Evolutionary conservation across 108 stramenopile species (phyloP).

Genomic region (Bacterosira constricta): DNA sequence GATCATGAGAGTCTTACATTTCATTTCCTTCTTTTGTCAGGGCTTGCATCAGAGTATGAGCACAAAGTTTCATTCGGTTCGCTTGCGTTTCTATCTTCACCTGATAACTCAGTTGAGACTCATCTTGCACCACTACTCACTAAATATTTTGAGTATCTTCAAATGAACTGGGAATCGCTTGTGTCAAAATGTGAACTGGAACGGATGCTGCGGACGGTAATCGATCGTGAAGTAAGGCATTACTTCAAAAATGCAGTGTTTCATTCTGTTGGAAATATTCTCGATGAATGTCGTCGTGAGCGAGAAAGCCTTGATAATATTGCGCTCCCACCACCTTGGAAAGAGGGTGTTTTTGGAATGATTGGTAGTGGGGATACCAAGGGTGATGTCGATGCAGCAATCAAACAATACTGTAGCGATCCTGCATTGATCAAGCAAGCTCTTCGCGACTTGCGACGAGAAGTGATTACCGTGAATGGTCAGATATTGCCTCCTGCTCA

Average conservation of each 20-base stretch:
- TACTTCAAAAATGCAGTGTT: conserved; percentile 81
- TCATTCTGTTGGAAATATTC: conserved; percentile 78
- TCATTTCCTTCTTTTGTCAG: conserved; percentile 5
- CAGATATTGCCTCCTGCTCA: conserved; percentile 77
- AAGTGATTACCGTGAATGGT: conserved; percentile 86
- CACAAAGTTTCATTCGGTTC: conserved; percentile 85
- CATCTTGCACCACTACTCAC: conserved; percentile 68
- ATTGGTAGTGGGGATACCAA: conserved; percentile 13
- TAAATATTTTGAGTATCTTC: conserved; percentile 72
- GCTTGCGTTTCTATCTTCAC: conserved; percentile 82
- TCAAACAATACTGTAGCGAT: conserved; percentile 46
- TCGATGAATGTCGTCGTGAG: conserved; percentile 78
- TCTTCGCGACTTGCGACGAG: conserved; percentile 78
- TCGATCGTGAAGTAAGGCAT: conserved; percentile 64
- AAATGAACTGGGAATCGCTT: conserved; percentile 55
- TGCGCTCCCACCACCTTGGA: conserved; percentile 65
- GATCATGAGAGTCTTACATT: background rate
- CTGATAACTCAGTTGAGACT: conserved; percentile 74
- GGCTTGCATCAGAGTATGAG: conserved; percentile 76
- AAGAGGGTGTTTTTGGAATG: conserved; percentile 43
- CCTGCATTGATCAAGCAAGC: conserved; percentile 69
- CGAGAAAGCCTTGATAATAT: conserved; percentile 68
- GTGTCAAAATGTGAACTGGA: conserved; percentile 76
- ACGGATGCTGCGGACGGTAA: conserved; percentile 55
- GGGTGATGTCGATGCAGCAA: conserved; percentile 34